Base-by-base conservation (phyloP, 495 filamentous ascomycete species). In the Daldinia vernicosa region DNA sequence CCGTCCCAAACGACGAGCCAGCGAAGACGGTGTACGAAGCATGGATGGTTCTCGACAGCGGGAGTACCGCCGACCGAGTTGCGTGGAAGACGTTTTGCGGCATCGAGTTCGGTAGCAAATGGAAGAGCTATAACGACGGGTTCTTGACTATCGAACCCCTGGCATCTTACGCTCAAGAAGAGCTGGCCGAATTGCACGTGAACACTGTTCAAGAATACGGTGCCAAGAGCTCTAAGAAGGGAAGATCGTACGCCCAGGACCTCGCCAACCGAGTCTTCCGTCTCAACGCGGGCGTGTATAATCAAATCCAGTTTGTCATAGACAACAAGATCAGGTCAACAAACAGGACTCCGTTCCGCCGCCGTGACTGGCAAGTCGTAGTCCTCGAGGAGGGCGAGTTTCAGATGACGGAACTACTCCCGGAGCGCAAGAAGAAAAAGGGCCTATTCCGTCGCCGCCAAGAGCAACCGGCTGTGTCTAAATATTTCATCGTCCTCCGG, bases 301-400 rank as follows among this genome's bases (percentile, higher is more conserved):
- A 70, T 15, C 63, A 30, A 40, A 1, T 68, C 7, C 66, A 76
- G 37, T 43, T 56, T 4, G 59, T 76, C 40, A 24, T 76, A 5
- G 62, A 70, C 17, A 60, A 70, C 22, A 76, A 68, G 33, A 63
- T 50, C 19, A 56, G 45, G 19, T 55, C 60, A n/a, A 60, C 74
- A 14, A 76, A 76, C 56, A 66, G n/a, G 24, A 74, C 66, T 1
- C 71, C 72, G n/a, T 66, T 67, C 17, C 74, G 66, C 47, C 61
- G 67, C 26, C 74, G 72, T 0, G 74, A 72, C 62, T 76, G 74
- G 74, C 61, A 66, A 1, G 35, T 74, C n/a, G 59, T 72, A 1
- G 26, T 74, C 3, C 62, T 74, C 17, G 58, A 72, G 30, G 57
- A 67, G 40, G 51, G 63, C 27, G 71, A 74, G 39, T 67, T 67